These are phyloP conservation scores for Ascoidea asiatica DNA, from an alignment of 805 yeast species.

Conservation along the genomic window DNA sequence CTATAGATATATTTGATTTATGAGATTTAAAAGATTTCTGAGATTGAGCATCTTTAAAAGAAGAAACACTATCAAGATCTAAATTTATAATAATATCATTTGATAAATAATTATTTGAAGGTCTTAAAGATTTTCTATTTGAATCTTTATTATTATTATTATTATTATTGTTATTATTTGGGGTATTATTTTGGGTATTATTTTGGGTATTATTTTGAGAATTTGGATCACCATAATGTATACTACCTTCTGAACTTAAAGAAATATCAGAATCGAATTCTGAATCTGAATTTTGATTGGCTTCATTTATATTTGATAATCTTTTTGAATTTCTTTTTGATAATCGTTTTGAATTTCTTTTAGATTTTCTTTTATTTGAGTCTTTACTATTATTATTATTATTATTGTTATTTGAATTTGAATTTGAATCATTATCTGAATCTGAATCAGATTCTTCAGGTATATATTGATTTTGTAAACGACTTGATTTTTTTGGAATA, in stretches of 20 bases:
- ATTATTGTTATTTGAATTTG: background rate
- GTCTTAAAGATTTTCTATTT: background rate
- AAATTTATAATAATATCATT: background rate
- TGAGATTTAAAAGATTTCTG: background rate
- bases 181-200: background rate
- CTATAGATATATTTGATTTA: background rate
- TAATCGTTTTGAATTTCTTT: background rate
- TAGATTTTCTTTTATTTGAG: background rate
- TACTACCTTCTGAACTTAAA: background rate
- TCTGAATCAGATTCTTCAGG: background rate
- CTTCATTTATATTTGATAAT: background rate
- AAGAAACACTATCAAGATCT: background rate
- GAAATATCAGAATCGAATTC: background rate
- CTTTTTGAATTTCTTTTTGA: background rate
- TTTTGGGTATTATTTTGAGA: too few relatives aligned
- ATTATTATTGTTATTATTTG: background rate
- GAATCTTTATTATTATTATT: too few relatives aligned
- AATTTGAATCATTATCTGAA: background rate
- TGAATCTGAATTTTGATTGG: background rate
- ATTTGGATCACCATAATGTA: too few relatives aligned
- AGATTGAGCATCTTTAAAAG: background rate
- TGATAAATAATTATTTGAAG: background rate
- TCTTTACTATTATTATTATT: background rate
- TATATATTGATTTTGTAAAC: background rate
- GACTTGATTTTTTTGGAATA: background rate